Conservation (phyloP, 2,329 filamentous ascomycete species). For the Neocatenulostroma microsporum region DNA sequence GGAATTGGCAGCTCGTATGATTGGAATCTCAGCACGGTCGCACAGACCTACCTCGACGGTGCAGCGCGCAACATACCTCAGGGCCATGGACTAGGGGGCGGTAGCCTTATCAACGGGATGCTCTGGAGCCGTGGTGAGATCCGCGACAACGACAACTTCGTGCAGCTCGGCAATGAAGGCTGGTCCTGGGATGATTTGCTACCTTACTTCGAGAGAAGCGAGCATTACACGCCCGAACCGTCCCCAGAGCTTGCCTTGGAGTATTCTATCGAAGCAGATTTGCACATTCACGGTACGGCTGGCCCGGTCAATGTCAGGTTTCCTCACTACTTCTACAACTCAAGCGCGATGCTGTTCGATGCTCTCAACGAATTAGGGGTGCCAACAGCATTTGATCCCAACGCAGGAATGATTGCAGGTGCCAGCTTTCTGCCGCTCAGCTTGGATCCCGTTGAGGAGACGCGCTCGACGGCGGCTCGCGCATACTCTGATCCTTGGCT, state of each 20-base stretch:
- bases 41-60: conserved; percentile 22
- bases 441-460: conserved; percentile 30
- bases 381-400: conserved; percentile 31
- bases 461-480: conserved; percentile 35
- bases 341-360: conserved; percentile 30
- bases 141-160: conserved; percentile 51
- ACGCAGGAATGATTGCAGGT: conserved; percentile 31
- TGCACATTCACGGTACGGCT: conserved; percentile 34
- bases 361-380: conserved; percentile 33
- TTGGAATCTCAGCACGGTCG: conserved; percentile 24
- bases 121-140: conserved; percentile 34
- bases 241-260: conserved; percentile 28
- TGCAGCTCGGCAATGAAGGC: conserved; percentile 48
- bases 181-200: conserved; percentile 50
- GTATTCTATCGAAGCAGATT: conserved; percentile 35
- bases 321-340: conserved; percentile 33
- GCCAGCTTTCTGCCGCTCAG: conserved; percentile 32
- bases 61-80: conserved; percentile 16
- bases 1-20: conserved; percentile 22
- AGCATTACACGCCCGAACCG: conserved; percentile 26
- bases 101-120: conserved; percentile 28
- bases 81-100: conserved; percentile 28
- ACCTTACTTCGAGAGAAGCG: conserved; percentile 31
- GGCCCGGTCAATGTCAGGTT: conserved; percentile 47
- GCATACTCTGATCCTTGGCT: conserved; percentile 33